Evolutionary conservation across 2,329 filamentous ascomycete genomes (phyloP).

Genomic region (Penicillium sclerotiorum): DNA sequence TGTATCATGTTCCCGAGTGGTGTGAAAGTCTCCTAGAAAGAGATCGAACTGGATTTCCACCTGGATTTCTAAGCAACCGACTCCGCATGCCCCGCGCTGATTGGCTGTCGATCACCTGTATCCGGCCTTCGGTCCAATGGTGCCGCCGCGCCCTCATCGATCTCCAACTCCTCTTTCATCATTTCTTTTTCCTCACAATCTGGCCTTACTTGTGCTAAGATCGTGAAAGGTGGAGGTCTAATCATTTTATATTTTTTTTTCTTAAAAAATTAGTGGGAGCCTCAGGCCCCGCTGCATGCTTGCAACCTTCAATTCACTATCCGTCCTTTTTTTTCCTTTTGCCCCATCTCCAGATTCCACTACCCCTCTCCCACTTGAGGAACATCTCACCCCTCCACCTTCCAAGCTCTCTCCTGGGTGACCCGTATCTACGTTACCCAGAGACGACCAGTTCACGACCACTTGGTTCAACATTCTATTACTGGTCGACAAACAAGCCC

Average conservation of each 20-base stretch:
- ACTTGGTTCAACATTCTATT: conserved; percentile 17
- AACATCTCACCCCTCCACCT: not conserved
- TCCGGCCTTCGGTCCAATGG: conserved; percentile 22
- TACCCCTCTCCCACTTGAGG: conserved; percentile 5
- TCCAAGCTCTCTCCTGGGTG: not conserved
- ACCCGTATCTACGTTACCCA: no score
- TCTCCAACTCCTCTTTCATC: conserved; percentile 12
- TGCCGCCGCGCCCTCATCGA: conserved; percentile 4
- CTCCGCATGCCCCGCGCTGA: conserved; percentile 9
- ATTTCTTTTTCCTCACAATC: conserved; percentile 5
- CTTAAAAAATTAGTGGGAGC: conserved; percentile 3
- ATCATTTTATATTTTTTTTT: no score
- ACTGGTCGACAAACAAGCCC: conserved; percentile 41
- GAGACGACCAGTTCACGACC: no score
- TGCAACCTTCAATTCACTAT: conserved; percentile 5
- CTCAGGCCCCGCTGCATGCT: conserved; percentile 6
- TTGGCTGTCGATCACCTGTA: conserved; percentile 15
- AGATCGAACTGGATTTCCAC: conserved; percentile 29
- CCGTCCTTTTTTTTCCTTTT: conserved; percentile 12
- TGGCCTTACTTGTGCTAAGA: not conserved
- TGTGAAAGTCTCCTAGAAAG: conserved; percentile 3
- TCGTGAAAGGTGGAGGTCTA: conserved; percentile 2
- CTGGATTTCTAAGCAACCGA: conserved; percentile 33
- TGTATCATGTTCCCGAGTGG: no score
- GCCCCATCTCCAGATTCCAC: conserved; percentile 7